These are phyloP conservation scores for Saccharomyces hybrid DNA, from an alignment of 1,139 yeast genomes.

Conservation along the genomic window DNA sequence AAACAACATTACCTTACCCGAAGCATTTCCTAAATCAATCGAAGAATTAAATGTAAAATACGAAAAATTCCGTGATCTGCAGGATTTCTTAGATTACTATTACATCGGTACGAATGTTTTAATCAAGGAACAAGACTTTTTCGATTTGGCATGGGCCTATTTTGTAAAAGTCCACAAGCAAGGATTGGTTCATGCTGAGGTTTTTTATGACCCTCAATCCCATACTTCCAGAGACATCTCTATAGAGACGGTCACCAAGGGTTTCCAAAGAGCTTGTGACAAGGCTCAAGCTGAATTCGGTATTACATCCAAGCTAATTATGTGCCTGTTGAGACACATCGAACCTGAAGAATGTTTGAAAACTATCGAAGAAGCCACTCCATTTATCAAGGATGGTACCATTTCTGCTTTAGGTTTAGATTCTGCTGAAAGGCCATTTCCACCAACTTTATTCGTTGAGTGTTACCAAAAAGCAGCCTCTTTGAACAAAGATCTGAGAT, in stretches of 20 bases:
- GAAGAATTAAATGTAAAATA: constrained; percentile 53
- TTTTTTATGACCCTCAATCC: constrained; percentile 79
- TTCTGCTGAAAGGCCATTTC: constrained; percentile 67
- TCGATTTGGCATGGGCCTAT: constrained; percentile 68
- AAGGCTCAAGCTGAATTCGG: constrained; percentile 52
- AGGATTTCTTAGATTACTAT: constrained; percentile 69
- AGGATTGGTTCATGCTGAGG: constrained; percentile 60
- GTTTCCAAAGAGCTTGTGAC: constrained; percentile 56
- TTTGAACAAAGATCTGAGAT: constrained; percentile 43
- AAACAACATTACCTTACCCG: constrained; percentile 50
- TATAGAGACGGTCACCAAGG: constrained; percentile 52
- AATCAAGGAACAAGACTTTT: constrained; percentile 57
- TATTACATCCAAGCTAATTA: constrained; percentile 59
- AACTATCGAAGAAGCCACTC: constrained; percentile 46
- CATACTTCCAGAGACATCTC: constrained; percentile 61
- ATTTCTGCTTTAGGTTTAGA: constrained; percentile 72
- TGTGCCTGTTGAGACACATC: constrained; percentile 72
- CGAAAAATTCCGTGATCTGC: constrained; percentile 53
- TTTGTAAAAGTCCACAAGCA: constrained; percentile 53
- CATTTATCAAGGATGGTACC: constrained; percentile 45
- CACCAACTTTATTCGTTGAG: constrained; percentile 57
- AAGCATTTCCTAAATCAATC: constrained; percentile 46
- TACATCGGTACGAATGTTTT: constrained; percentile 73
- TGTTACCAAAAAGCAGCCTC: constrained; percentile 47
- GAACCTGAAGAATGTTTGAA: constrained; percentile 51